Evolutionary conservation across 345 rosid species (phyloP).

Genomic region (Physaria fendleri): DNA sequence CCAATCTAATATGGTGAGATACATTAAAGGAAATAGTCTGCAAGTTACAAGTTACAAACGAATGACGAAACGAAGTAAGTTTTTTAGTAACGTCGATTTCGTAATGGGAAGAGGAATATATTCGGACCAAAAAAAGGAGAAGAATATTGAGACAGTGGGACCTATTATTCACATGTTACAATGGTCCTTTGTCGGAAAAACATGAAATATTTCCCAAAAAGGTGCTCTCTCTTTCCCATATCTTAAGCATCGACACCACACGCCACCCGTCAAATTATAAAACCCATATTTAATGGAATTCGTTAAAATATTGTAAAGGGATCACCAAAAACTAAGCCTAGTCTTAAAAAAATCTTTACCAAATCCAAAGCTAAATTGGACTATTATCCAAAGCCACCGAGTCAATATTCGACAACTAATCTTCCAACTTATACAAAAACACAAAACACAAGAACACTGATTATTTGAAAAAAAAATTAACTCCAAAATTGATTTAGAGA

Average conservation of each 20-base stretch:
- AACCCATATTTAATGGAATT: too few species aligned
- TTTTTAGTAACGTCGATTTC: too few species aligned
- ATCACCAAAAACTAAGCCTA: neutral
- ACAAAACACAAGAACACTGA: too few species aligned
- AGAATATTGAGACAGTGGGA: neutral
- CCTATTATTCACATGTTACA: slow-evolving; percentile 49
- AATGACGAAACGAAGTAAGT: too few species aligned
- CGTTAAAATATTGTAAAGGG: neutral
- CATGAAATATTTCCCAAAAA: slow-evolving; percentile 36
- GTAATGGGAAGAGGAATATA: too few species aligned
- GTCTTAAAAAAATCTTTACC: neutral
- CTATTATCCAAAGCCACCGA: slow-evolving; percentile 2
- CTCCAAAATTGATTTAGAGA: slow-evolving; percentile 8
- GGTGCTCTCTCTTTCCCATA: slow-evolving; percentile 5
- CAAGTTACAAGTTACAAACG: too few species aligned
- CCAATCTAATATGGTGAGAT: too few species aligned
- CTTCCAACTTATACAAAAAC: slow-evolving; percentile 19
- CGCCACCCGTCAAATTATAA: slow-evolving; percentile 18
- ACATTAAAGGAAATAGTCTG: too few species aligned
- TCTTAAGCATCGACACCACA: slow-evolving; percentile 13
- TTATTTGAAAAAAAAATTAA: too few species aligned
- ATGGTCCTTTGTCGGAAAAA: slow-evolving; percentile 31
- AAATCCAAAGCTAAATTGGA: too few species aligned
- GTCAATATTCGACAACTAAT: slow-evolving; percentile 22
- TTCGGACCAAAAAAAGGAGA: too few species aligned